Base-by-base conservation (phyloP, 177 flowering plant species). In the Tripterygium wilfordii region DNA sequence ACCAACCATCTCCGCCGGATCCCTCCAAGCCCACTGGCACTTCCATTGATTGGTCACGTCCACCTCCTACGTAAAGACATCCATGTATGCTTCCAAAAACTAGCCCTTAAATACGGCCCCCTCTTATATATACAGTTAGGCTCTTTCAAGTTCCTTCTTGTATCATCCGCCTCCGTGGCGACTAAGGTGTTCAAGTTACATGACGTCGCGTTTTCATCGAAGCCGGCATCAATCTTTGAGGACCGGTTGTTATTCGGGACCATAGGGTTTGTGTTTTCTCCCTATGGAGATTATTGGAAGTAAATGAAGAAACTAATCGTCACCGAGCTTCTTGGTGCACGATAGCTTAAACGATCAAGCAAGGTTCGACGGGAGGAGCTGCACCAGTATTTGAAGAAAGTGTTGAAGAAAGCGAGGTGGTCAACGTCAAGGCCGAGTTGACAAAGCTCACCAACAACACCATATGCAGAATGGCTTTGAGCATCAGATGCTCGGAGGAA, bases 371-470 rank as follows among this genome's bases (percentile, higher is more conserved):
- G 13, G 4, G 48, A 33, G 35, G 54, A 49, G 14, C 10, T 49
- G 2, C 10, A 5, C 9, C 10, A 10, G 14, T 35, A 39, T 7
- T 32, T 57, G 47, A 12, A 24, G n/a, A 41, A 25, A 18, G 10
- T 57, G 40, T 18, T 31, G 24, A 30, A 23, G 24, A 30, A 36
- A 12, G 39, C 19, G 18, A 36, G 35, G 19, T n/a, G n/a, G n/a
- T n/a, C n/a, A n/a, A n/a, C n/a, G n/a, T 22, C 49, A 48, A 23
- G 25, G 1, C 21, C 42, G 54, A 57, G 48, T 14, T 12, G 58
- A 45, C 12, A 61, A 61, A 4, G 70, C 63, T 8, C 53, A 53
- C 33, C 4, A 27, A 27, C 30, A 27, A 27, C 8, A 8, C 8
- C 8, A 27, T 8, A 27, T 27, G 30, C 30, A 49, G 38, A 23